Percentiles rank a stretch among this genome's conserved stretches.
Conservation (phyloP, 345 rosid species). For the Conringia planisiliqua region DNA sequence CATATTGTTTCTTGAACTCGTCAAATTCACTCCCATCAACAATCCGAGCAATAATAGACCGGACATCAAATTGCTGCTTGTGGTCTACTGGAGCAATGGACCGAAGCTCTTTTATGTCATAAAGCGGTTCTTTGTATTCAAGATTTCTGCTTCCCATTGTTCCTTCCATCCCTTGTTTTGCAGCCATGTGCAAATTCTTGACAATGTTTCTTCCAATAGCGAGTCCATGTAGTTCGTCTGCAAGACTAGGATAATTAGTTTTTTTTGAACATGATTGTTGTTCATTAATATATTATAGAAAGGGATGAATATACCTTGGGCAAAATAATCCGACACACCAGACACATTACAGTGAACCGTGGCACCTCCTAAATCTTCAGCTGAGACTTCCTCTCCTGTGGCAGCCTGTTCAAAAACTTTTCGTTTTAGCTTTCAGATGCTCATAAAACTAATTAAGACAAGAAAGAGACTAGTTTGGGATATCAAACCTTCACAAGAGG, state of each 20-base stretch:
- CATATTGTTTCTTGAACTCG: constrained; percentile 94
- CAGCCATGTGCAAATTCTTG: constrained; percentile 92
- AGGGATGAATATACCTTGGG: constrained; percentile 63
- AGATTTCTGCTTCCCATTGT: constrained; percentile 36
- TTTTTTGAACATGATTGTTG: not conserved
- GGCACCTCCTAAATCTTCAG: constrained; percentile 95
- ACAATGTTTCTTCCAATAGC: constrained; percentile 87
- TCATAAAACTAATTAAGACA: not conserved
- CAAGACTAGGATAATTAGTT: constrained; percentile 32
- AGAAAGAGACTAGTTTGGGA: not conserved
- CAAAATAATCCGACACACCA: constrained; percentile 94
- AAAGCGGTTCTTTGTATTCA: constrained; percentile 66
- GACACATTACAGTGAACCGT: constrained; percentile 85
- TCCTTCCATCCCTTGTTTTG: constrained; percentile 40
- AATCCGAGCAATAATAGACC: constrained; percentile 85
- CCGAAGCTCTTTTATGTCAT: constrained; percentile 75
- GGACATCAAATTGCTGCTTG: constrained; percentile 85
- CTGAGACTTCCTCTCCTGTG: constrained; percentile 92
- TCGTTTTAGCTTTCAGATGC: constrained; percentile 28
- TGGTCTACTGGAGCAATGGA: constrained; percentile 91
- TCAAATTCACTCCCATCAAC: constrained; percentile 96
- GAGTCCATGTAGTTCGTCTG: constrained; percentile 95
- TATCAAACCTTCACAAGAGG: constrained; percentile 82
- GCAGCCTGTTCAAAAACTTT: constrained; percentile 76
- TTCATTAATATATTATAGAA: not conserved